phyloP scores from a whole-genome alignment of 2,329 filamentous ascomycete genomes.

The Exophiala oligosperma region DNA sequence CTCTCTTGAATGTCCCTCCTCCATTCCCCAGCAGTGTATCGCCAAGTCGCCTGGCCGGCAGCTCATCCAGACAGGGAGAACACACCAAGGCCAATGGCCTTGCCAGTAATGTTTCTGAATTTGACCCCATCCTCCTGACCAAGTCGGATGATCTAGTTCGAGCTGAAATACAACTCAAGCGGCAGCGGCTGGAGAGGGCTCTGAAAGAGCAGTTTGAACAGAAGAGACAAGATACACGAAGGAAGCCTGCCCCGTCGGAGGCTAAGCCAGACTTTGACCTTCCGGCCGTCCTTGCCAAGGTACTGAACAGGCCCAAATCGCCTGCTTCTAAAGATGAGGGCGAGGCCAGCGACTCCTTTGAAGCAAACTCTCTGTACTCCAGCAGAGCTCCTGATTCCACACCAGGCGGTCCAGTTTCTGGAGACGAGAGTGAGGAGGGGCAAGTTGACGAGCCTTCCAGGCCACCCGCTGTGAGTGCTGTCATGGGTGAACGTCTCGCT shows the following conservation, averaged over 20 bases:
- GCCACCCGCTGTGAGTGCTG: conserved; percentile 23
- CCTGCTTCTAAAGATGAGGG: conserved; percentile 56
- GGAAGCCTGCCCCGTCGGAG: conserved; percentile 53
- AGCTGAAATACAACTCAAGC: conserved; percentile 76
- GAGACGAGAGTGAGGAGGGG: conserved; percentile 33
- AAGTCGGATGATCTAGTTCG: conserved; percentile 83
- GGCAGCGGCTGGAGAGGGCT: conserved; percentile 75
- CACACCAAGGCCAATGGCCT: conserved; percentile 16
- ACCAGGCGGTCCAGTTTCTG: conserved; percentile 43
- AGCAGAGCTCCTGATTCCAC: conserved; percentile 81
- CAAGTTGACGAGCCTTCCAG: conserved; percentile 33
- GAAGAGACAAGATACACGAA: conserved; percentile 50
- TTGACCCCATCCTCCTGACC: conserved; percentile 79
- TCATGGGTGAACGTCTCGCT: conserved; percentile 24
- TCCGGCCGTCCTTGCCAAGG: conserved; percentile 70
- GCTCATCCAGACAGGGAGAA: conserved; percentile 22
- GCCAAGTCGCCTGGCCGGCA: conserved; percentile 30
- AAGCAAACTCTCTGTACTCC: conserved; percentile 94
- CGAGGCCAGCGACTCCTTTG: conserved; percentile 65
- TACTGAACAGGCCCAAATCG: conserved; percentile 69
- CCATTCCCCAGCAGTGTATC: conserved; percentile 21
- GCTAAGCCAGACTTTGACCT: conserved; percentile 66
- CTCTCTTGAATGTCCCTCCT: conserved; percentile 28
- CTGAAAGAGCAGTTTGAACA: conserved; percentile 77
- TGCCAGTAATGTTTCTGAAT: conserved; percentile 58